Conservation (phyloP, 169 alveolate genomes). For the Cryptosporidium bovis region DNA sequence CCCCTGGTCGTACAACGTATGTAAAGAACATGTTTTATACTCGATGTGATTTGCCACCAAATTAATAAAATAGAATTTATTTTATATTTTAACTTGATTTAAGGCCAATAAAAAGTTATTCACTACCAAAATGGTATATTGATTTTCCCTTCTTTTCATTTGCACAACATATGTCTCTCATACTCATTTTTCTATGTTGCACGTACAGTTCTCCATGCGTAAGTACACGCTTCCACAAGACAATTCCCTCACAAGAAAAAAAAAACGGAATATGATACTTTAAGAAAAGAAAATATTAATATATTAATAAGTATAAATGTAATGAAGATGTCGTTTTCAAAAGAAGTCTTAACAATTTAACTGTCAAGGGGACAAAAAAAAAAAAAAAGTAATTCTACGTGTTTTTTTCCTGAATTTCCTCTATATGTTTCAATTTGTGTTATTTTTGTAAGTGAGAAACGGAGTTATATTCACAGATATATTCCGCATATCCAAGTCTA, state of each 20-base stretch:
- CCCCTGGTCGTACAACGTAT: slow-evolving; percentile 93
- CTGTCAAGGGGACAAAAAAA: too few relatives aligned
- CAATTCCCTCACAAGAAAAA: background rate
- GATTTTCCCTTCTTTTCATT: background rate
- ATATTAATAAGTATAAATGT: background rate
- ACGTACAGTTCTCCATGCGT: slow-evolving; percentile 74
- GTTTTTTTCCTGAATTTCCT: too few relatives aligned
- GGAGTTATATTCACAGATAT: too few relatives aligned
- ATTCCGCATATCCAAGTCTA: too few relatives aligned
- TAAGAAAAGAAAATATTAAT: background rate
- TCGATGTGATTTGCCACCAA: background rate
- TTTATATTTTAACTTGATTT: too few relatives aligned
- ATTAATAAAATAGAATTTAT: background rate
- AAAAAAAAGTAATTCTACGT: too few relatives aligned
- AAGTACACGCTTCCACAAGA: slow-evolving; percentile 70
- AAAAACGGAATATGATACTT: background rate
- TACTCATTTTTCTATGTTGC: slow-evolving; percentile 20
- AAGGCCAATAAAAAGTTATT: too few relatives aligned
- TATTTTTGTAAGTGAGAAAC: too few relatives aligned
- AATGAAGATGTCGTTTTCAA: too few relatives aligned
- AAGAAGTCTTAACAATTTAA: too few relatives aligned
- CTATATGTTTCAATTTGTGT: too few relatives aligned
- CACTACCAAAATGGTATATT: too few relatives aligned
- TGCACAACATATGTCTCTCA: slow-evolving; percentile 16
- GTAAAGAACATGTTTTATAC: slow-evolving; percentile 88